These are phyloP conservation scores for Stevia rebaudiana DNA, from an alignment of 140 eudicot species.

Conservation along the genomic window DNA sequence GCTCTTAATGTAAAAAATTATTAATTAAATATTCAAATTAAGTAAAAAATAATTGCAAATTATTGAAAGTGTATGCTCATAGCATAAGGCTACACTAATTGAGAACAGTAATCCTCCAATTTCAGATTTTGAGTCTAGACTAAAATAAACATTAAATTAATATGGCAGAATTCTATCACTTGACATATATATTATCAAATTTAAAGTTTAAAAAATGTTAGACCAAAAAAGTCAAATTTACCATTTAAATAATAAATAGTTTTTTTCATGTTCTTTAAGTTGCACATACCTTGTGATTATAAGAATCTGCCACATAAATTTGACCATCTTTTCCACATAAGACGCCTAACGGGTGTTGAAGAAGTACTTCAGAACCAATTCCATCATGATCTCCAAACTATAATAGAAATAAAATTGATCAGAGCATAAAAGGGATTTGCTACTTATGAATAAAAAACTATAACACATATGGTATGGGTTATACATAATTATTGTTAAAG, in stretches of 20 bases:
- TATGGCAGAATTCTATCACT: neutral
- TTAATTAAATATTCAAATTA: neutral
- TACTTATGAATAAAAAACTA: neutral
- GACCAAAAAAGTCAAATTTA: constrained; percentile 8
- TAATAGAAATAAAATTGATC: constrained; percentile 13
- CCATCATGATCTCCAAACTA: constrained; percentile 98
- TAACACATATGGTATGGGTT: constrained; percentile 4
- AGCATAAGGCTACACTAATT: neutral
- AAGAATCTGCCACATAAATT: constrained; percentile 83
- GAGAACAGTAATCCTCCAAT: neutral
- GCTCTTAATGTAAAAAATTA: neutral
- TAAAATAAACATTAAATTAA: neutral
- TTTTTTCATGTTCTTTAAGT: constrained; percentile 8
- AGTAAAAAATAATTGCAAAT: neutral
- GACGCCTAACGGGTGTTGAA: constrained; percentile 95
- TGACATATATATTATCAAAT: neutral
- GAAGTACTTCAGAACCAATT: constrained; percentile 85
- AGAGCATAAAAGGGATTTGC: neutral
- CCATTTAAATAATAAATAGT: neutral
- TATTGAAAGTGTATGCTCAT: neutral
- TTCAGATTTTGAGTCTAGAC: neutral
- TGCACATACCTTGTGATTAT: constrained; percentile 83
- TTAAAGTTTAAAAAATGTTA: neutral
- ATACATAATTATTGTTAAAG: neutral
- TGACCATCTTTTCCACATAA: constrained; percentile 78